phyloP scores from a whole-genome alignment of 31 red algal species.

The Odonthalia washingtoniensis region DNA sequence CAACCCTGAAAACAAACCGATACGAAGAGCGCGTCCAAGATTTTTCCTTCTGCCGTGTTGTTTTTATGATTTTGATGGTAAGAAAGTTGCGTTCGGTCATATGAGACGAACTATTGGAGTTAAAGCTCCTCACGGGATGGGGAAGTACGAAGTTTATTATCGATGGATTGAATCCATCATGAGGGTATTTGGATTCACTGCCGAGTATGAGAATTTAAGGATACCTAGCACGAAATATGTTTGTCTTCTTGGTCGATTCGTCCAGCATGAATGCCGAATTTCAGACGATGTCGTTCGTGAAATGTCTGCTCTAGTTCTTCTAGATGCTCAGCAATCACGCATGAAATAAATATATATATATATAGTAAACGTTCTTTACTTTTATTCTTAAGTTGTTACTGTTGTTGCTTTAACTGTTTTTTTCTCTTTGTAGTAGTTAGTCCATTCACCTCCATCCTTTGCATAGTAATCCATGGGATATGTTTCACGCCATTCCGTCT shows the following conservation, averaged over 20 bases:
- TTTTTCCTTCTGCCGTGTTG: slow-evolving; percentile 67
- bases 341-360: too few relatives aligned
- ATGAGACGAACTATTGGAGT: slow-evolving; percentile 46
- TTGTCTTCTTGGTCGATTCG: slow-evolving; percentile 38
- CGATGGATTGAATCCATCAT: slow-evolving; percentile 40
- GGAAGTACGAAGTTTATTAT: slow-evolving; percentile 60
- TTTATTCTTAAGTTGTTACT: too few relatives aligned
- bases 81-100: slow-evolving; percentile 47
- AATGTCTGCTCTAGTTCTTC: slow-evolving; percentile 28
- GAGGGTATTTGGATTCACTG: slow-evolving; percentile 44
- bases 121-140: slow-evolving; percentile 1
- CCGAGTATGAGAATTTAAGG: slow-evolving; percentile 51
- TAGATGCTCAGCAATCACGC: slow-evolving; percentile 53
- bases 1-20: background rate
- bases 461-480: slow-evolving; percentile 99
- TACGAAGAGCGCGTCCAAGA: slow-evolving; percentile 33
- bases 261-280: slow-evolving; percentile 42
- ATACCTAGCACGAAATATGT: slow-evolving; percentile 68
- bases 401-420: too few relatives aligned
- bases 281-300: slow-evolving; percentile 33
- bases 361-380: too few relatives aligned
- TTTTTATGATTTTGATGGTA: slow-evolving; percentile 65
- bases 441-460: slow-evolving; percentile 90
- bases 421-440: slow-evolving; percentile 88
- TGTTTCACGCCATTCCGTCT: slow-evolving; percentile 68